Conservation (phyloP, 2,329 filamentous ascomycete species). For the Corynespora cassiicola region DNA sequence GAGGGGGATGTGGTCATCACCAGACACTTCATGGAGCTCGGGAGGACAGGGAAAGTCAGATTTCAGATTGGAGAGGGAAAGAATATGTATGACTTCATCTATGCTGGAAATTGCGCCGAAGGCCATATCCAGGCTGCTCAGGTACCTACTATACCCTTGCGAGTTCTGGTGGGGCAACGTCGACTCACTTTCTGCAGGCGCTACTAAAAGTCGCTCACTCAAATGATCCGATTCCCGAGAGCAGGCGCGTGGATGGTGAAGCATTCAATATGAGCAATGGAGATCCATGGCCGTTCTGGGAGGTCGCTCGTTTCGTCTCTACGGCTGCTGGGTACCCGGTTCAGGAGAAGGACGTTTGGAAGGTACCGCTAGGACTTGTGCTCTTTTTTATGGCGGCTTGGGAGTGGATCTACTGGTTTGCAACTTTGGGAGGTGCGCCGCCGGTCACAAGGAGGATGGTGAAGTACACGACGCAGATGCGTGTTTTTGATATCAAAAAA, state of each 20-base stretch:
- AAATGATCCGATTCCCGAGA: neutral
- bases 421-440: conserved; percentile 14
- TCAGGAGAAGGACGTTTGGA: conserved; percentile 14
- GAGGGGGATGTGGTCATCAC: conserved; percentile 16
- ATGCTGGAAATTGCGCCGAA: conserved; percentile 21
- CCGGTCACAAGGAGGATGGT: conserved; percentile 13
- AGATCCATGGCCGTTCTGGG: conserved; percentile 24
- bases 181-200: neutral
- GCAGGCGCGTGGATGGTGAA: conserved; percentile 19
- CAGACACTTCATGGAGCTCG: conserved; percentile 10
- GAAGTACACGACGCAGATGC: conserved; percentile 9
- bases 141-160: conserved; percentile 2
- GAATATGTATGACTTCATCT: conserved; percentile 26
- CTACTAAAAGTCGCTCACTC: conserved; percentile 5
- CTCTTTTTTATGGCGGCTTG: conserved; percentile 7
- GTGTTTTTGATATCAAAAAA: conserved; percentile 22
- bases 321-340: conserved; percentile 14
- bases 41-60: conserved; percentile 11
- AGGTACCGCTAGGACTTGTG: conserved; percentile 11
- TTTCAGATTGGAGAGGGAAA: conserved; percentile 20
- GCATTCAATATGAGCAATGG: conserved; percentile 26
- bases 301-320: conserved; percentile 12
- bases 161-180: neutral
- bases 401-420: conserved; percentile 10
- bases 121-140: conserved; percentile 18